These are phyloP conservation scores for Hypoxylon crocopeplum DNA, from an alignment of 495 filamentous ascomycete species.

Conservation along the genomic window DNA sequence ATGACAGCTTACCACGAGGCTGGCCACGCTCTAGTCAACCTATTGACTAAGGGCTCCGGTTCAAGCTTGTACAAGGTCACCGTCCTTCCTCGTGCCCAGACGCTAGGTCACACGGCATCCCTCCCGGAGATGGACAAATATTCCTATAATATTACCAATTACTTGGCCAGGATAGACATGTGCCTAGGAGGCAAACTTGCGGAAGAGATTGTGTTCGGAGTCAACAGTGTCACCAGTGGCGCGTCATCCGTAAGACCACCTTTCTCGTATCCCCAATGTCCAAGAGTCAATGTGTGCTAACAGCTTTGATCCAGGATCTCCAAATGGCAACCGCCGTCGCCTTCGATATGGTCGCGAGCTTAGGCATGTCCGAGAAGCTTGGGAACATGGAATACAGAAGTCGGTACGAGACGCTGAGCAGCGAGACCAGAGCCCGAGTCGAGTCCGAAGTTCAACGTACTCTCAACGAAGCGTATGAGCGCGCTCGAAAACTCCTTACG, in stretches of 20 bases:
- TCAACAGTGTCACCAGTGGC: constrained; percentile 85
- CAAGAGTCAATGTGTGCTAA: constrained; percentile 28
- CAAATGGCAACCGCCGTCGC: constrained; percentile 78
- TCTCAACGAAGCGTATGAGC: constrained; percentile 80
- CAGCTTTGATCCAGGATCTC: constrained; percentile 68
- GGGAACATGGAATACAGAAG: constrained; percentile 86
- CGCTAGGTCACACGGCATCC: constrained; percentile 83
- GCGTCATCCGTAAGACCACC: constrained; percentile 69
- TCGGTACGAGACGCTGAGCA: constrained; percentile 80
- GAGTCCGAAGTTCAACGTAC: constrained; percentile 85
- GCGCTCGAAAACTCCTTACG: constrained; percentile 73
- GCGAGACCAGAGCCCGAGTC: constrained; percentile 82
- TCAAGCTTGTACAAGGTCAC: constrained; percentile 93
- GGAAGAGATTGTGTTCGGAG: constrained; percentile 89
- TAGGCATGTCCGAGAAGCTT: constrained; percentile 87
- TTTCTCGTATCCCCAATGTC: background rate
- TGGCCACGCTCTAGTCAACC: constrained; percentile 87
- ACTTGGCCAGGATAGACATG: constrained; percentile 77
- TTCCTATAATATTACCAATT: constrained; percentile 74
- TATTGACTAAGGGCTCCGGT: constrained; percentile 72
- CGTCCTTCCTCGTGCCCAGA: constrained; percentile 86
- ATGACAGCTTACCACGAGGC: constrained; percentile 98
- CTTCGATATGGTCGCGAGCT: constrained; percentile 81
- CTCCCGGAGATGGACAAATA: constrained; percentile 91
- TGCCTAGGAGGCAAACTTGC: constrained; percentile 92